Conservation (phyloP, 371 early-diverging fungal genomes). For the Mortierella sp. region DNA sequence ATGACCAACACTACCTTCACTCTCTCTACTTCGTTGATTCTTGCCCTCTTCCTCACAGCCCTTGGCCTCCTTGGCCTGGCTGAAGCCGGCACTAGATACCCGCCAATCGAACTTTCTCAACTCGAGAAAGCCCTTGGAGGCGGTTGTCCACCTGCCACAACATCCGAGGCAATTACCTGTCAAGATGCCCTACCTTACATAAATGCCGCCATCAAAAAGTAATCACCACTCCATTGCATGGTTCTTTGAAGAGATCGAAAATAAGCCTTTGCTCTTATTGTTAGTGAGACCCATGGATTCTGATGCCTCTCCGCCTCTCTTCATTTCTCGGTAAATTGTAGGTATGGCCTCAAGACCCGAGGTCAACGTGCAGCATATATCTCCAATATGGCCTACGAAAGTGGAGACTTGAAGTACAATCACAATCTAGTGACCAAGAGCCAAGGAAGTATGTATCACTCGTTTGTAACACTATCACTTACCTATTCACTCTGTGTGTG, state of each 20-base stretch:
- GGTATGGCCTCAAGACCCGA: conserved; percentile 30
- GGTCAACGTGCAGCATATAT: conserved; percentile 50
- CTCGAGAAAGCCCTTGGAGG: conserved; percentile 25
- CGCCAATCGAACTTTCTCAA: no score
- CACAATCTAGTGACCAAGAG: conserved; percentile 21
- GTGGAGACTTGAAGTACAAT: conserved; percentile 35
- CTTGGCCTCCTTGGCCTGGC: no score
- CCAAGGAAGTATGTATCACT: conserved; percentile 43
- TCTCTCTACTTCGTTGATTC: no score
- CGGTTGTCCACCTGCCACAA: conserved; percentile 21
- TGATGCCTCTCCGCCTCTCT: no score
- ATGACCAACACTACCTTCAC: no score
- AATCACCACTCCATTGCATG: neutral
- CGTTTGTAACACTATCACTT: neutral
- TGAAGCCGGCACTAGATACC: no score
- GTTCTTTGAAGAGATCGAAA: no score
- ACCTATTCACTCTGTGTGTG: neutral
- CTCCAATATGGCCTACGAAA: conserved; percentile 42
- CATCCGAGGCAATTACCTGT: conserved; percentile 33
- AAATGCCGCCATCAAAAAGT: conserved; percentile 47
- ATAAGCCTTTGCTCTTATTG: no score
- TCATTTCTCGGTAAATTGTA: conserved; percentile 2
- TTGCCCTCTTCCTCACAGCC: no score
- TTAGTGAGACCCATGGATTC: no score
- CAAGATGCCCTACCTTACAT: conserved; percentile 47